A percentile compares a stretch with the other conserved stretches of the same genome.
Evolutionary conservation across 78 protist genomes (phyloP).

Genomic region (Neovahlkampfia damariscottae): DNA sequence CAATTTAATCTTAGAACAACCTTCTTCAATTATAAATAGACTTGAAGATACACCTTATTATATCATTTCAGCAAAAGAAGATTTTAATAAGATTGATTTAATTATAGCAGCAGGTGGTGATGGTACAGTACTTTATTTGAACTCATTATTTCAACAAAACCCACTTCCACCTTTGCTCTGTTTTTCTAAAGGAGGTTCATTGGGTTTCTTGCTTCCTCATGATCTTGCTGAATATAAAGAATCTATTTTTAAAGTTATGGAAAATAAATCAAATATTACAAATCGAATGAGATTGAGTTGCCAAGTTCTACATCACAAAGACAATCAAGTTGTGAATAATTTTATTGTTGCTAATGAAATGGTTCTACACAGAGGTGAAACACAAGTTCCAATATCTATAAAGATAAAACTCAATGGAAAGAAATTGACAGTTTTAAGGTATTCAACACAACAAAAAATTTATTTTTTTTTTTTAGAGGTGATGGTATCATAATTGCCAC

Average conservation of each 20-base stretch:
- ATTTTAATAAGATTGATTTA: not conserved
- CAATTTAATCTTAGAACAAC: not conserved
- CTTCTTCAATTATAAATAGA: not conserved
- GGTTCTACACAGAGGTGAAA: not conserved
- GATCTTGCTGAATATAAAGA: not conserved
- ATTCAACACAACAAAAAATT: no score
- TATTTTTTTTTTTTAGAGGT: no score
- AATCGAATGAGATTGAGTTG: no score
- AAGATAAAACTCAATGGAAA: no score
- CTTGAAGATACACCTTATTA: not conserved
- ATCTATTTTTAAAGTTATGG: not conserved
- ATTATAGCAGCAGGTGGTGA: not conserved
- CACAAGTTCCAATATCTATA: no score
- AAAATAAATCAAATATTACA: no score
- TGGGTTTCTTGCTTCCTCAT: not conserved
- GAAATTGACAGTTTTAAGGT: no score
- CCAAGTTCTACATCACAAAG: no score
- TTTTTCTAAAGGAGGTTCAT: not conserved
- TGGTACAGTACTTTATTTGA: not conserved
- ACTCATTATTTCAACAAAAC: not conserved
- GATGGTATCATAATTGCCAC: constrained; percentile 65
- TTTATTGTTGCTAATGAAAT: not conserved
- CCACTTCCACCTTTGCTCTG: not conserved
- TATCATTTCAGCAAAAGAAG: not conserved
- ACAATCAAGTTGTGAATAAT: no score